Base-by-base conservation (phyloP, 768 basidiomycete genomes). In the Trichaptum fuscoviolaceum region DNA sequence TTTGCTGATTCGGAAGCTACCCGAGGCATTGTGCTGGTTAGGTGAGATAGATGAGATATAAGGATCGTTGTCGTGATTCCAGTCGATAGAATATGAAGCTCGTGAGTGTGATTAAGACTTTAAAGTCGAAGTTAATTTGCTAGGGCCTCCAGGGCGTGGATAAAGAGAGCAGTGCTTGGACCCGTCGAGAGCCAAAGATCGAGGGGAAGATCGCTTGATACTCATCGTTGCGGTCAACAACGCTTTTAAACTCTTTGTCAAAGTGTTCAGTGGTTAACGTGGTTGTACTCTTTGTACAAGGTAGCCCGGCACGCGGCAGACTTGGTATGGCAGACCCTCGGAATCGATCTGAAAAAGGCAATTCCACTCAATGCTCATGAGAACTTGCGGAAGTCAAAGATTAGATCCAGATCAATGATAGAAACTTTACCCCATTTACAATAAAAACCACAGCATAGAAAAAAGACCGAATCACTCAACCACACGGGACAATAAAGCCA, bases 261-360 rank as follows among this genome's bases (percentile, higher is more conserved):
- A 52, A 52, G 42, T 15, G 20, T 20, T 12, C 20, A 2, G 42
- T 12, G 42, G 42, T 30, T 30, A 30, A 52, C 20, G 42, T 52
- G 42, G 42, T 52, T 52, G 42, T 52, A 52, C 42, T 52, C 42
- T 52, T 52, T 52, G 42, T 52, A 52, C 42, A 52, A 52, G 42
- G 42, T 20, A 52, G 42, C 12, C 42, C 20, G 42, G 42, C 42
- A 52, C 42, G 42, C 42, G 42, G 42, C 42, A 52, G 42, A 52
- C 42, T 20, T 52, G 42, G 20, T 20, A 52, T 52, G 12, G 42
- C 42, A 15, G 10, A 52, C 42, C 30, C 30, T 30, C 30, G 20
- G 20, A 52, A 20, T 52, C 42, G 20, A 12, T 52, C 42, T 52
- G 20, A 5, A 52, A 52, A 20, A 52, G 42, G 20, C 42, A 52